phyloP scores from a whole-genome alignment of 306 rosid genomes.

The Parietaria judaica region DNA sequence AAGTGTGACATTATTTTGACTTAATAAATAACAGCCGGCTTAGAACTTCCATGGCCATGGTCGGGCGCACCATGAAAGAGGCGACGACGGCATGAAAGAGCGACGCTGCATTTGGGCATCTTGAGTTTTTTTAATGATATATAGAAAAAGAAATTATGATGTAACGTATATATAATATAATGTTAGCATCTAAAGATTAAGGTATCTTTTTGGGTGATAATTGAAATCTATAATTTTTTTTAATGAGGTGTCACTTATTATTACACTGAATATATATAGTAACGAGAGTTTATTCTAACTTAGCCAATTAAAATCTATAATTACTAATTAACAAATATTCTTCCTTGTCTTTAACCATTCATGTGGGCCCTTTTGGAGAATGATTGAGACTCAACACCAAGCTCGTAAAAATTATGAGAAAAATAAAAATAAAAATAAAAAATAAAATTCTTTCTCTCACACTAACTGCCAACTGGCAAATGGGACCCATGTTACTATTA shows the following conservation, averaged over 20 bases:
- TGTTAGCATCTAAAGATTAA: not conserved
- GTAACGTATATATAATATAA: too few relatives aligned
- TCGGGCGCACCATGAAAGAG: too few relatives aligned
- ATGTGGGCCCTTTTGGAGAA: slow-evolving; percentile 5
- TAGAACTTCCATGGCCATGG: too few relatives aligned
- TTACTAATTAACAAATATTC: slow-evolving; percentile 14
- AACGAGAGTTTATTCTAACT: too few relatives aligned
- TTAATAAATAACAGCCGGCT: too few relatives aligned
- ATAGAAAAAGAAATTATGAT: too few relatives aligned
- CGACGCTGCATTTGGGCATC: too few relatives aligned
- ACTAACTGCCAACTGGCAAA: not conserved
- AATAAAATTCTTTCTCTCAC: not conserved
- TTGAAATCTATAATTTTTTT: not conserved
- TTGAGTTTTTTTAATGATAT: too few relatives aligned
- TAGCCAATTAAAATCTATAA: not conserved
- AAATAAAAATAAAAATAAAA: slow-evolving; percentile 4
- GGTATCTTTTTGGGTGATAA: slow-evolving; percentile 1
- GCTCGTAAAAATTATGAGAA: slow-evolving; percentile 3
- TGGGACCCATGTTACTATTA: slow-evolving; percentile 10
- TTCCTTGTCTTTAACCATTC: slow-evolving; percentile 4
- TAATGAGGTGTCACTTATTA: too few relatives aligned
- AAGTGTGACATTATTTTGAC: too few relatives aligned
- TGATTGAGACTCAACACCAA: slow-evolving; percentile 19
- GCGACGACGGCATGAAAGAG: too few relatives aligned
- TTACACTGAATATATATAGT: too few relatives aligned